Conservation (phyloP, 1,284 basidiomycete genomes). For the Porodaedalea pini region DNA sequence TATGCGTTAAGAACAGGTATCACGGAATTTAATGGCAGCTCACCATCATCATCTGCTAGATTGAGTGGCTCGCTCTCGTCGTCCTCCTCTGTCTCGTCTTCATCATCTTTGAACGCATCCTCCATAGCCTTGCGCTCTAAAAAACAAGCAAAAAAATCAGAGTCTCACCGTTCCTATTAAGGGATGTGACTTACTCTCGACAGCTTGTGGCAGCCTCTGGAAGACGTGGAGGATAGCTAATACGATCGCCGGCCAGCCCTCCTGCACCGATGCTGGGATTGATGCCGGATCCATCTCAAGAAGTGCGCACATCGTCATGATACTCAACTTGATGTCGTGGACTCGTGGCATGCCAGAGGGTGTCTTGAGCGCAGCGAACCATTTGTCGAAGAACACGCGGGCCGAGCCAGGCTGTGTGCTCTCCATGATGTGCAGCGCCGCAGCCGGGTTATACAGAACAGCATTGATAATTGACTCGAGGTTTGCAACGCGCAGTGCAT, state of each 20-base stretch:
- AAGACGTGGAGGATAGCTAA: conserved; percentile 67
- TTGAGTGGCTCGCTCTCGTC: conserved; percentile 59
- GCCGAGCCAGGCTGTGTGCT: conserved; percentile 52
- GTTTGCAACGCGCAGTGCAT: conserved; percentile 69
- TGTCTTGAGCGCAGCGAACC: conserved; percentile 70
- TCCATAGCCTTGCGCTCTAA: conserved; percentile 67
- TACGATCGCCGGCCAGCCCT: conserved; percentile 74
- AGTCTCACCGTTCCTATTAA: not conserved
- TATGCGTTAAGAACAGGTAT: conserved; percentile 7
- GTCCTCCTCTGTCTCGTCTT: conserved; percentile 56
- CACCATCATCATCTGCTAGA: conserved; percentile 70
- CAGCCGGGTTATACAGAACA: conserved; percentile 80
- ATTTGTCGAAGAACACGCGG: conserved; percentile 73
- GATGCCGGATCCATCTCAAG: conserved; percentile 60
- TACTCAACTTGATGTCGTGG: conserved; percentile 85
- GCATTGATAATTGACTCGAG: conserved; percentile 81
- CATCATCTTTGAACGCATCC: conserved; percentile 51
- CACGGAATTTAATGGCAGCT: conserved; percentile 14
- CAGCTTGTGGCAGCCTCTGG: conserved; percentile 69
- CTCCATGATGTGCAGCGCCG: conserved; percentile 76
- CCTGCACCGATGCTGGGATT: conserved; percentile 57
- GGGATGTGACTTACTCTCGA: conserved; percentile 48
- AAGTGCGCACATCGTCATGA: conserved; percentile 71
- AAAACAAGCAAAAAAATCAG: not conserved
- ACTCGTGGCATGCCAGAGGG: conserved; percentile 73